Percentiles rank a stretch among this genome's conserved stretches.
These are phyloP conservation scores for Xylaria sp. DNA, from an alignment of 2,329 filamentous ascomycete genomes.

Conservation along the genomic window DNA sequence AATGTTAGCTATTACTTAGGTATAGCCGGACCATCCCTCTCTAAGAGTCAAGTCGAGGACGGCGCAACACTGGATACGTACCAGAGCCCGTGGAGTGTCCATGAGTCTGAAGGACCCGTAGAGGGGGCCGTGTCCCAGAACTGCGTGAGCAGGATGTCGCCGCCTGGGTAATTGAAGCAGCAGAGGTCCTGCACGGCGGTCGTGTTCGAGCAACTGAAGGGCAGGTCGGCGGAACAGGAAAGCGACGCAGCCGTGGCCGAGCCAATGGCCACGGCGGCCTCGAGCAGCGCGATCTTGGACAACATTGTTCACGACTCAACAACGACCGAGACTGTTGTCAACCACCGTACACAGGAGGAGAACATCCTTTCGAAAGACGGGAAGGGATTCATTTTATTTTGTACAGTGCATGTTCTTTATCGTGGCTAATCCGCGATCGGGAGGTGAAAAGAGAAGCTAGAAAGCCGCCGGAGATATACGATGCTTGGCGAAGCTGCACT, in stretches of 20 bases:
- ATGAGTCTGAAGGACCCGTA: slow-evolving; percentile 73
- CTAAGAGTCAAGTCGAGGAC: too few species aligned
- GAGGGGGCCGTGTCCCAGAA: slow-evolving; percentile 79
- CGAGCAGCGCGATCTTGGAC: slow-evolving; percentile 20
- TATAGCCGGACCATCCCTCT: too few species aligned
- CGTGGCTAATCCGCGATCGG: slow-evolving; percentile 22
- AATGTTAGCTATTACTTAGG: too few species aligned
- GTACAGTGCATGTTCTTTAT: slow-evolving; percentile 12
- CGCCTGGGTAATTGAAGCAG: slow-evolving; percentile 79
- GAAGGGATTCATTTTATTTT: slow-evolving; percentile 16
- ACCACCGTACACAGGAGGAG: slow-evolving; percentile 10
- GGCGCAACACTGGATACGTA: slow-evolving; percentile 15
- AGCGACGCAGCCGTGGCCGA: slow-evolving; percentile 27
- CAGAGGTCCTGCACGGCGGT: slow-evolving; percentile 65
- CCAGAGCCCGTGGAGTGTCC: slow-evolving; percentile 79
- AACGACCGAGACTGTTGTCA: neutral
- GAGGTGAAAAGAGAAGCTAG: slow-evolving; percentile 3
- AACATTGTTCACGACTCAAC: slow-evolving; percentile 24
- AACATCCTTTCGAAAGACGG: neutral
- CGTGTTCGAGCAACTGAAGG: slow-evolving; percentile 42
- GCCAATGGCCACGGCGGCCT: slow-evolving; percentile 27
- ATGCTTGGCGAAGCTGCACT: neutral
- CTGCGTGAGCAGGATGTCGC: slow-evolving; percentile 77
- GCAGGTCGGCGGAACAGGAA: slow-evolving; percentile 27
- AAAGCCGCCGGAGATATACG: slow-evolving; percentile 6